Conservation (phyloP, 202 grass and related monocot species). For the Bolboschoenoplectus hybrid region DNA sequence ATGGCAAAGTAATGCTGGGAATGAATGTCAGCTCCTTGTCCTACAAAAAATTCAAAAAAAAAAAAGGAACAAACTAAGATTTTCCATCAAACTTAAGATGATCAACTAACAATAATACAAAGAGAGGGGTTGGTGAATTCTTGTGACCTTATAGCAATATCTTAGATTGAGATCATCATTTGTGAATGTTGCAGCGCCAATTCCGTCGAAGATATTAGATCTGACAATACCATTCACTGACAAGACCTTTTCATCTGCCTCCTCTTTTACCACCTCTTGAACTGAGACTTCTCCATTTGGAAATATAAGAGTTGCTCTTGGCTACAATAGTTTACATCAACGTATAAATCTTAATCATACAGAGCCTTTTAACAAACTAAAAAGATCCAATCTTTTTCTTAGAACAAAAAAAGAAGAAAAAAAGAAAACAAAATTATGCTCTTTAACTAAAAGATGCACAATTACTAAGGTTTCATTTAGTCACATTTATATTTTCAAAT, state of each 20-base stretch:
- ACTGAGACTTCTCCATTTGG: constrained; percentile 88
- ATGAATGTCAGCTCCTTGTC: constrained; percentile 77
- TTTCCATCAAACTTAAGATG: constrained; percentile 32
- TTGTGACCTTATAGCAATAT: constrained; percentile 90
- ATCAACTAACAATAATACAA: constrained; percentile 22
- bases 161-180: constrained; percentile 77
- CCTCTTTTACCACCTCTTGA: constrained; percentile 61
- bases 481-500: not conserved
- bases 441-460: not conserved
- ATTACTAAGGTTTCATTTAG: constrained; percentile 23
- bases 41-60: constrained; percentile 47
- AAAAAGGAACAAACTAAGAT: constrained; percentile 28
- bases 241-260: constrained; percentile 51
- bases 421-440: not conserved
- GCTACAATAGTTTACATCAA: constrained; percentile 57
- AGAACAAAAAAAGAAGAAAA: too few species aligned
- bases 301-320: constrained; percentile 71
- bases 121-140: constrained; percentile 17
- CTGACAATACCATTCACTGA: constrained; percentile 67
- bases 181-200: constrained; percentile 67
- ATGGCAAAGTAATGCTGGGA: constrained; percentile 70
- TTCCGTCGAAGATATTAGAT: constrained; percentile 75
- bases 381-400: not conserved
- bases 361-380: constrained; percentile 18
- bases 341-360: constrained; percentile 27